phyloP scores from a whole-genome alignment of 2,329 filamentous ascomycete species.

The Beauveria australis region DNA sequence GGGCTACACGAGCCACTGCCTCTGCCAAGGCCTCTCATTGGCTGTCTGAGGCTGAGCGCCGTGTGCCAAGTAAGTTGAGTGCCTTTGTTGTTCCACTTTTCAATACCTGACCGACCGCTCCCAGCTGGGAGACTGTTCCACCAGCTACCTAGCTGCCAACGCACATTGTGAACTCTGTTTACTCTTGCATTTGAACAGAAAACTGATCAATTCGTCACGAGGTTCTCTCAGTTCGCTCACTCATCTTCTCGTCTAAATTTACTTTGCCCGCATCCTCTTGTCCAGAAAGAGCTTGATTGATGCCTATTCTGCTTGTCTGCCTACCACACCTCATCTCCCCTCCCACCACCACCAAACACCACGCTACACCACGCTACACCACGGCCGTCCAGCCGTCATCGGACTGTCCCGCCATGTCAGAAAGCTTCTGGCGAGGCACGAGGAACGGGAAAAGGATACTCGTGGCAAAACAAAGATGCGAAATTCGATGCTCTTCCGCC shows the following conservation, averaged over 20 bases:
- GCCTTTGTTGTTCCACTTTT: not conserved
- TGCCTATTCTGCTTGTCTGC: not conserved
- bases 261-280: not conserved
- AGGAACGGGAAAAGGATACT: not conserved
- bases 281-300: not conserved
- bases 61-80: not conserved
- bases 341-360: not conserved
- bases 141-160: not conserved
- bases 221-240: not conserved
- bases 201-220: not conserved
- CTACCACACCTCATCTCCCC: not conserved
- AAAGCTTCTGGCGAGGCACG: too few species aligned
- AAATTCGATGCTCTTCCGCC: not conserved
- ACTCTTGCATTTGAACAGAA: not conserved
- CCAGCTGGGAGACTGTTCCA: not conserved
- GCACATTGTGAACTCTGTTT: not conserved
- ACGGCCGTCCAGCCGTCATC: not conserved
- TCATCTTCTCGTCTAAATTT: not conserved
- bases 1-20: conserved; percentile 21
- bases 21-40: not conserved
- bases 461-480: not conserved
- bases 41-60: not conserved
- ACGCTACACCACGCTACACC: too few species aligned
- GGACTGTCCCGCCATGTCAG: not conserved
- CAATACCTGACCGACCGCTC: not conserved